A percentile compares a stretch with the other conserved stretches of the same genome.
These are phyloP conservation scores for Colletotrichum camelliae DNA, from an alignment of 2,329 filamentous ascomycete species.

Conservation along the genomic window DNA sequence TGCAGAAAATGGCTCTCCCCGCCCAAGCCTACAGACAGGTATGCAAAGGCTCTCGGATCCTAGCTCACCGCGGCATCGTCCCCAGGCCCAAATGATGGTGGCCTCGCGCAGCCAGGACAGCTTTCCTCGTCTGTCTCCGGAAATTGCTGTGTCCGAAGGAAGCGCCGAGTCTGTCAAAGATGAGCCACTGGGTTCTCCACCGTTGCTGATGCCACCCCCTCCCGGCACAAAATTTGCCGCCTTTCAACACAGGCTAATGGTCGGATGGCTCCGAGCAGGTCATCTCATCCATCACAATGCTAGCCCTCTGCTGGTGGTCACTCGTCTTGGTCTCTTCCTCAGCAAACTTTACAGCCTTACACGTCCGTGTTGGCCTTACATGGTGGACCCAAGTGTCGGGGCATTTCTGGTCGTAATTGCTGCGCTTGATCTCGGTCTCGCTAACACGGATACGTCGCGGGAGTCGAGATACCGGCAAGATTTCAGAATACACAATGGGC, in stretches of 20 bases:
- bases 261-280: conserved; percentile 42
- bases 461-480: neutral
- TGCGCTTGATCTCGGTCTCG: conserved; percentile 64
- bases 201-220: conserved; percentile 56
- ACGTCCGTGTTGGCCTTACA: conserved; percentile 74
- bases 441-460: conserved; percentile 19
- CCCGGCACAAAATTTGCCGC: conserved; percentile 38
- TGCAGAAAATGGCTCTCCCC: conserved; percentile 30
- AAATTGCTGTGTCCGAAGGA: conserved; percentile 24
- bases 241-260: conserved; percentile 35
- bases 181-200: conserved; percentile 33
- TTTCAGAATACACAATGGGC: neutral
- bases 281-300: conserved; percentile 30
- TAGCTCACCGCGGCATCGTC: conserved; percentile 27
- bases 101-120: conserved; percentile 47
- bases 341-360: conserved; percentile 71
- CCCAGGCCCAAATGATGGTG: conserved; percentile 37
- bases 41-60: conserved; percentile 36
- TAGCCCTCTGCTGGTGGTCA: conserved; percentile 36
- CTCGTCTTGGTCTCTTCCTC: conserved; percentile 69
- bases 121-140: conserved; percentile 34
- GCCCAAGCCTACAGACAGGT: conserved; percentile 31
- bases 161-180: conserved; percentile 21
- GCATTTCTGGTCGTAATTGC: conserved; percentile 74
- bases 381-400: conserved; percentile 66